A percentile compares a stretch with the other conserved stretches of the same genome.
Conservation (phyloP, 257 asterid species). For the Nicotiana attenuata region DNA sequence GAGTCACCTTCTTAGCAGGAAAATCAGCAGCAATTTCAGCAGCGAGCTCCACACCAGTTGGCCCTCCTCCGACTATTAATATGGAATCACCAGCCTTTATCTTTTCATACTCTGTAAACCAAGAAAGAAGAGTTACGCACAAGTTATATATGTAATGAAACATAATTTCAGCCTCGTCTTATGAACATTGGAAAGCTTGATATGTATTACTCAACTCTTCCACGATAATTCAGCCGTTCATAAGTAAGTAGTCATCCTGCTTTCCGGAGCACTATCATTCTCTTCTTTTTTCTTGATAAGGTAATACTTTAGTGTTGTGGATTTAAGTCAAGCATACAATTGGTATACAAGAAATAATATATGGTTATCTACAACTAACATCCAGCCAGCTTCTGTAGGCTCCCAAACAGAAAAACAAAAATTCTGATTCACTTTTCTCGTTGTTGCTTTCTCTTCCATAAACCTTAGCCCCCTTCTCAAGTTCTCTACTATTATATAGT, state of each 20-base stretch:
- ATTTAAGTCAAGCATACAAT: background rate
- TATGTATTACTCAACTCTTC: background rate
- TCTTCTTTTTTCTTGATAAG: too few relatives aligned
- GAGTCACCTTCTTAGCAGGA: constrained; percentile 20
- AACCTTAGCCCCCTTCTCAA: background rate
- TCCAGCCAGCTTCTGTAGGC: background rate
- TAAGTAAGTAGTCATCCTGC: background rate
- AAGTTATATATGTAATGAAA: background rate
- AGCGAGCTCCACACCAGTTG: constrained; percentile 25
- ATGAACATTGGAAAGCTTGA: background rate
- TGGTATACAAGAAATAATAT: background rate
- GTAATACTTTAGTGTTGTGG: background rate
- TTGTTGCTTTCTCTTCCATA: background rate
- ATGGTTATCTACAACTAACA: background rate
- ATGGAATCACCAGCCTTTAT: constrained; percentile 13
- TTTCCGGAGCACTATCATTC: too few relatives aligned
- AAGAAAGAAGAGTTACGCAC: background rate
- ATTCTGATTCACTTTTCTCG: background rate
- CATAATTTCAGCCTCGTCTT: background rate
- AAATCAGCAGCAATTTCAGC: constrained; percentile 23
- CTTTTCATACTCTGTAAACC: constrained; percentile 14
- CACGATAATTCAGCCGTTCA: background rate
- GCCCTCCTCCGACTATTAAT: constrained; percentile 27
- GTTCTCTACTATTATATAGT: background rate
- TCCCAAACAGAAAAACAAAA: background rate